Conservation (phyloP, 306 rosid species). For the Arachis stenosperma region DNA sequence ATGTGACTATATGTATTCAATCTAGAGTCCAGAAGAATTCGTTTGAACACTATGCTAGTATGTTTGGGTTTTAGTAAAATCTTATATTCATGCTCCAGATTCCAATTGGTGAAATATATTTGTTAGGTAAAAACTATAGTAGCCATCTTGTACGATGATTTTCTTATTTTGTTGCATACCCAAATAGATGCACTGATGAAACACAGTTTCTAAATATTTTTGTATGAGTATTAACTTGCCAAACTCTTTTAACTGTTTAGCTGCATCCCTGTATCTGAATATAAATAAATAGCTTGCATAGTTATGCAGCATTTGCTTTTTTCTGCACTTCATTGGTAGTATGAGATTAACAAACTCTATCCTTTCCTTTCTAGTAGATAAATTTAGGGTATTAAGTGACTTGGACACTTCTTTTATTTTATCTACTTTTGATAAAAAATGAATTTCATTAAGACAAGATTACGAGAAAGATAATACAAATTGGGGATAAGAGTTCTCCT, state of each 20-base stretch:
- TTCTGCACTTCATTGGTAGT: too few species aligned
- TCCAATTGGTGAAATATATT: background rate
- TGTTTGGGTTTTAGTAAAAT: background rate
- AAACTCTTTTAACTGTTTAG: background rate
- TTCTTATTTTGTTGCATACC: background rate
- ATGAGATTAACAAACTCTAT: too few species aligned
- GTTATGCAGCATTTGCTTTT: background rate
- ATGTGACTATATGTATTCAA: background rate
- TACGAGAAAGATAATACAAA: too few species aligned
- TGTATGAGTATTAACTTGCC: background rate
- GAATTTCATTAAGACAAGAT: too few species aligned
- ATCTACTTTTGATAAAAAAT: too few species aligned
- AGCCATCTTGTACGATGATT: background rate
- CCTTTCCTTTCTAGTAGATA: too few species aligned
- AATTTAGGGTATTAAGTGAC: background rate
- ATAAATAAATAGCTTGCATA: background rate
- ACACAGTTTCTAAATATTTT: background rate
- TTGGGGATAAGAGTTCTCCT: too few species aligned
- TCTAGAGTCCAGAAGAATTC: conserved; percentile 2
- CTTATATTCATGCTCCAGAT: too few species aligned
- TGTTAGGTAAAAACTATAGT: background rate
- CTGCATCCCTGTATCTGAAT: background rate
- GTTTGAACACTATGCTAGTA: background rate
- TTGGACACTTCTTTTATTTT: background rate
- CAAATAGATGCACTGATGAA: conserved; percentile 10